Evolutionary conservation across 2,329 filamentous ascomycete species (phyloP), one percentile per base, ranked within the genome.

Genomic region (Cryphonectria carpinicola): DNA sequence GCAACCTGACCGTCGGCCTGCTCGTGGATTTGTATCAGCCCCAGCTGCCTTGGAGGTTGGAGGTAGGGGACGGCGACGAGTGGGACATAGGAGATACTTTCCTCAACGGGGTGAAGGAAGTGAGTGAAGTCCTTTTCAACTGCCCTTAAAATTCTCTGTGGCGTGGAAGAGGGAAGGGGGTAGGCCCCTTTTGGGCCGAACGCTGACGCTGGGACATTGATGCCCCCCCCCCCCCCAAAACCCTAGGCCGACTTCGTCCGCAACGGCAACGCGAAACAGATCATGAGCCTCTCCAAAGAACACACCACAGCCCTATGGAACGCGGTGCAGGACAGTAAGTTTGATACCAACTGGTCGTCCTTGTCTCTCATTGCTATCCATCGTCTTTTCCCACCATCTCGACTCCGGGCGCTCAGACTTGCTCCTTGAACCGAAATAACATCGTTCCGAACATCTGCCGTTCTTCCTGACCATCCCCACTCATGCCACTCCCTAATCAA

Each of bases 201-300:
- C 28, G 64, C 67, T 71, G 58, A 68, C 67, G 37, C 37, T 41
- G 63, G 46, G 32, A 60, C 37, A 8, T 32, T 58, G 25, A 43
- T n/a, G 3, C 37, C 39, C 63, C 2, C 25, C 4, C 4, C 37
- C 39, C 63, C 2, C 25, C 4, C 4, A 5, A 13, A 52, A 25
- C 32, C 65, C 66, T 70, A 89, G 85, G 94, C 95, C 41, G 94
- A 97, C 80, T 97, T 94, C 75, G 84, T 97, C 66, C 89, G 95
- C 66, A 95, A 96, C 75, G 94, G 94, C 61, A 96, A 92, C 68
- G 94, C 93, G 22, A 94, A 95, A 79, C 91, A 92, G 72, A 95
- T 97, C 77, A 97, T 97, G 93, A 91, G 90, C 68, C 84, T 98
- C 77, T 94, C 92, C 72, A 95, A 94, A 79, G 90, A 93, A 62